Percentiles rank a stretch among this genome's conserved stretches.
phyloP scores from a whole-genome alignment of 805 yeast genomes.

The Kluyveromyces wickerhamii region DNA sequence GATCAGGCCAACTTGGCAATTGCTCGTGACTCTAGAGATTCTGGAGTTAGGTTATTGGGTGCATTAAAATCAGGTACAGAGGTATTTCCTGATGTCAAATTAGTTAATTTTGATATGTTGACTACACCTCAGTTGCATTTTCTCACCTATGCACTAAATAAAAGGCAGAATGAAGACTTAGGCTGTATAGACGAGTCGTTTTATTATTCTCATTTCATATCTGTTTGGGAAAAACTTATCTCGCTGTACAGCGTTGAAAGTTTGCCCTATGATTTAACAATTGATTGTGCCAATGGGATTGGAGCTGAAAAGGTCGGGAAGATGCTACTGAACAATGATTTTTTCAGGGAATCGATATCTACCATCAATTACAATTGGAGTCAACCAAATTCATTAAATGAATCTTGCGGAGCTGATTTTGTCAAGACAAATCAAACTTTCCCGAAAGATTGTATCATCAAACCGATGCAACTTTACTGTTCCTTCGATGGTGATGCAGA shows the following conservation, averaged over 20 bases:
- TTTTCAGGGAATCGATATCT: conserved; percentile 34
- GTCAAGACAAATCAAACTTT: conserved; percentile 82
- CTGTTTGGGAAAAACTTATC: conserved; percentile 23
- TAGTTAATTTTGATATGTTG: conserved; percentile 52
- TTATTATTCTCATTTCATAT: conserved; percentile 57
- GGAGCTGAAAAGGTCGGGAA: conserved; percentile 70
- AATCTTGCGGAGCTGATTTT: conserved; percentile 87
- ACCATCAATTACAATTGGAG: conserved; percentile 49
- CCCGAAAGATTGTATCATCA: conserved; percentile 47
- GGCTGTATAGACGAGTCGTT: conserved; percentile 55
- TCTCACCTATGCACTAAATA: conserved; percentile 61
- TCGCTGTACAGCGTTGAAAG: conserved; percentile 11
- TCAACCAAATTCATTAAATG: conserved; percentile 56
- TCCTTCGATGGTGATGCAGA: conserved; percentile 98
- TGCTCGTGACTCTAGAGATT: conserved; percentile 84
- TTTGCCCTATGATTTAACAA: conserved; percentile 37
- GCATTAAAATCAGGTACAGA: conserved; percentile 47
- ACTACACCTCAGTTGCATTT: conserved; percentile 96
- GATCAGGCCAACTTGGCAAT: conserved; percentile 45
- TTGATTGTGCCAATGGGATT: conserved; percentile 96
- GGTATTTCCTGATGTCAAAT: conserved; percentile 51
- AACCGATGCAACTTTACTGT: conserved; percentile 49
- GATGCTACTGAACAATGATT: conserved; percentile 33
- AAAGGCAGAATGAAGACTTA: conserved; percentile 42
- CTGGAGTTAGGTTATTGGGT: conserved; percentile 46